Percentiles rank a stretch among this genome's conserved stretches.
Conservation (phyloP, 441 rosid genomes). For the Arabidopsis hybrid region DNA sequence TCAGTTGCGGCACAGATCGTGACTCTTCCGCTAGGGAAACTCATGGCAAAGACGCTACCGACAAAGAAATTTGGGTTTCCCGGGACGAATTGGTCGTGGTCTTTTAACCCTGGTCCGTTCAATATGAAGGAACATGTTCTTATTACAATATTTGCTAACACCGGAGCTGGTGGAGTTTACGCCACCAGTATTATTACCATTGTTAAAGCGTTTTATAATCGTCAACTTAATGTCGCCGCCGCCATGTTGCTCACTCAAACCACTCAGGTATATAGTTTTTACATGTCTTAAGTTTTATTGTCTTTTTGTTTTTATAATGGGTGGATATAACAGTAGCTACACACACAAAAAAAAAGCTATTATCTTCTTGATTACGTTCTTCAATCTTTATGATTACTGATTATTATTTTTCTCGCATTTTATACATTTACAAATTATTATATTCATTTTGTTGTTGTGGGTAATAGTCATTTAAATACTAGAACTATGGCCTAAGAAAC, state of each 20-base stretch:
- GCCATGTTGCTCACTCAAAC: slow-evolving; percentile 79
- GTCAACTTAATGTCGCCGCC: slow-evolving; percentile 52
- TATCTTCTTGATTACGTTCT: too few species aligned
- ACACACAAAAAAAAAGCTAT: neutral
- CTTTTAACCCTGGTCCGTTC: slow-evolving; percentile 83
- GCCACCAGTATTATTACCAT: slow-evolving; percentile 63
- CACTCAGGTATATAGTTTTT: slow-evolving; percentile 59
- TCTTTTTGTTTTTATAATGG: neutral
- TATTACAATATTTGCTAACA: slow-evolving; percentile 74
- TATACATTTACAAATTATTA: too few species aligned
- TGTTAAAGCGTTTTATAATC: slow-evolving; percentile 69
- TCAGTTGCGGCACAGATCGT: slow-evolving; percentile 72
- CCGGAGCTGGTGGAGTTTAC: slow-evolving; percentile 67
- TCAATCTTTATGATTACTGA: neutral
- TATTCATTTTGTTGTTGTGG: neutral
- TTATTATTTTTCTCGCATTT: neutral
- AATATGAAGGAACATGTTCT: slow-evolving; percentile 74
- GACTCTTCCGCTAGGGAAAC: slow-evolving; percentile 68
- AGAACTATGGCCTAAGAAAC: too few species aligned
- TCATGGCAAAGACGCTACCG: slow-evolving; percentile 80
- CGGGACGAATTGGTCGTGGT: slow-evolving; percentile 59
- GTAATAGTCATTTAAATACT: neutral
- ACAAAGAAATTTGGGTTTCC: slow-evolving; percentile 49
- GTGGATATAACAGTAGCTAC: neutral
- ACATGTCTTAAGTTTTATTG: neutral